Evolutionary conservation across 768 basidiomycete genomes (phyloP).

Genomic region (Lyophyllum semitale): DNA sequence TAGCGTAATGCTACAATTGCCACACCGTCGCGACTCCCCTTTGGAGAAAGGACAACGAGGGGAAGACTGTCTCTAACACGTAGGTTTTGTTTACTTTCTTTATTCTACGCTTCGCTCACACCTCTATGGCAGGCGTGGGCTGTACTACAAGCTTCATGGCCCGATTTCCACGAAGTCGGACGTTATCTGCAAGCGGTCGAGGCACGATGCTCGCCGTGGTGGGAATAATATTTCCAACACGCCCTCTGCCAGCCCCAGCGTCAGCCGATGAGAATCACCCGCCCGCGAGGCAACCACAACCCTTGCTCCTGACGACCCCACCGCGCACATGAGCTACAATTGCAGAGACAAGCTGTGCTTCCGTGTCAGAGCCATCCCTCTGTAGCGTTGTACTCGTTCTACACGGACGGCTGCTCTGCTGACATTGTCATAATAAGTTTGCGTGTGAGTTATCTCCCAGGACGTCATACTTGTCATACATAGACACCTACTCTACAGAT

Average conservation of each 20-base stretch:
- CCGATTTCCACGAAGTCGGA: too few species aligned
- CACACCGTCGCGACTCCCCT: slow-evolving; percentile 87
- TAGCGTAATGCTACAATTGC: too few species aligned
- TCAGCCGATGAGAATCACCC: slow-evolving; percentile 74
- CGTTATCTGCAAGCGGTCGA: too few species aligned
- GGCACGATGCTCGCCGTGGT: slow-evolving; percentile 60
- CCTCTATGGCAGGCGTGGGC: slow-evolving; percentile 57
- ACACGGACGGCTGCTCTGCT: slow-evolving; percentile 59
- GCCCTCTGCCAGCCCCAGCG: too few species aligned
- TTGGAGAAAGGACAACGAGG: slow-evolving; percentile 90
- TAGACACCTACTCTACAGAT: too few species aligned
- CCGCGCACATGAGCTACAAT: slow-evolving; percentile 57
- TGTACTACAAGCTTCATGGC: too few species aligned
- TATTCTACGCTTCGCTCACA: slow-evolving; percentile 1
- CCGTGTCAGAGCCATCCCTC: slow-evolving; percentile 54
- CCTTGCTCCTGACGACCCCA: slow-evolving; percentile 70
- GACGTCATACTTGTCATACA: too few species aligned
- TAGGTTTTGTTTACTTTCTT: slow-evolving; percentile 38
- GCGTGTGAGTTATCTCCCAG: too few species aligned
- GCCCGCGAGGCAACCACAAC: slow-evolving; percentile 62
- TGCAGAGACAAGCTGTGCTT: slow-evolving; percentile 47
- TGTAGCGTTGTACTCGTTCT: slow-evolving; percentile 64
- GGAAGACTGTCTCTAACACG: slow-evolving; percentile 91
- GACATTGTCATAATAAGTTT: too few species aligned
- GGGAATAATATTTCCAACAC: slow-evolving; percentile 56